phyloP scores from a whole-genome alignment of 768 basidiomycete species.

The Leccinum longicurvipes region DNA sequence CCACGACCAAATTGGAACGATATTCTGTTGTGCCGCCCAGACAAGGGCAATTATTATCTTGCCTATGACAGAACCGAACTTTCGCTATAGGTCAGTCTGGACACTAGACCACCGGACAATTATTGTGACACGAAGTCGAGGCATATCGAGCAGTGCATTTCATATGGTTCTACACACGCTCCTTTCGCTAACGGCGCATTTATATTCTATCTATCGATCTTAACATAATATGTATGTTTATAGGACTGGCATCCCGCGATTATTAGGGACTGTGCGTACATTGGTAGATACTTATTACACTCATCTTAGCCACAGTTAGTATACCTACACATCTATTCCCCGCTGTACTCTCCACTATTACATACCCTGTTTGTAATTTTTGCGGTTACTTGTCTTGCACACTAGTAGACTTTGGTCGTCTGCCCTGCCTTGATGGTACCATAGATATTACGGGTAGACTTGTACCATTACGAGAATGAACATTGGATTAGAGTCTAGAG shows the following conservation, averaged over 20 bases:
- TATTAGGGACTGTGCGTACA: constrained; percentile 15
- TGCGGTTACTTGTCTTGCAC: constrained; percentile 1
- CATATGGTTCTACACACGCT: constrained; percentile 13
- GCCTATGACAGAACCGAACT: constrained; percentile 35
- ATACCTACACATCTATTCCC: constrained; percentile 7
- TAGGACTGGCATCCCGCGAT: constrained; percentile 6
- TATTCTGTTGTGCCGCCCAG: constrained; percentile 62
- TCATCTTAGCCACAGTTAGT: neutral
- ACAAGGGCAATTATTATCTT: constrained; percentile 51
- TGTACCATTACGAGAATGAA: constrained; percentile 9
- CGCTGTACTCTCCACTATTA: constrained; percentile 13
- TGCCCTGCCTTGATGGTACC: constrained; percentile 5
- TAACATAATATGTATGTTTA: constrained; percentile 7
- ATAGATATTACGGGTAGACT: constrained; percentile 1
- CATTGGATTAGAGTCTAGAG: constrained; percentile 6
- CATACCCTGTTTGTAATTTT: constrained; percentile 10
- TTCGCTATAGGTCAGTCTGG: constrained; percentile 27
- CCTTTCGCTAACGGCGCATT: constrained; percentile 3
- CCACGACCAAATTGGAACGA: constrained; percentile 81
- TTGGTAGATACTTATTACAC: constrained; percentile 3
- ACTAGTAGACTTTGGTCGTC: neutral
- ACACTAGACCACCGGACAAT: constrained; percentile 21
- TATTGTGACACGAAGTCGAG: constrained; percentile 5
- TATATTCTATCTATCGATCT: constrained; percentile 23
- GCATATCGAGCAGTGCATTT: constrained; percentile 2